phyloP scores from a whole-genome alignment of 2,329 filamentous ascomycete genomes.

The Fusarium sp. region DNA sequence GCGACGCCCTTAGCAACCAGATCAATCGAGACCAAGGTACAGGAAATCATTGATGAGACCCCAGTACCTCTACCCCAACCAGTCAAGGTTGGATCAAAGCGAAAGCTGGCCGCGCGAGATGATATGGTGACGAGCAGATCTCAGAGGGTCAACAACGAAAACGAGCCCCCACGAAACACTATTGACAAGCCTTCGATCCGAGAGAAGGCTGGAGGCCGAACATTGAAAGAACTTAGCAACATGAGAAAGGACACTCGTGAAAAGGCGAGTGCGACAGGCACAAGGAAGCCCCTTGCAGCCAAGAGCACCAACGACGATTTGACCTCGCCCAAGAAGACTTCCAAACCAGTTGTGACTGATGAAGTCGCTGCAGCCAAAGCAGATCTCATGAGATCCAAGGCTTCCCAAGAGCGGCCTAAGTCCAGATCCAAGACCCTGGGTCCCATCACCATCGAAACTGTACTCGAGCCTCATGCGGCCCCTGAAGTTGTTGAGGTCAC shows the following conservation, averaged over 20 bases:
- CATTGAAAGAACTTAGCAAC: slow-evolving; percentile 57
- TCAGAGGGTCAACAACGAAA: slow-evolving; percentile 42
- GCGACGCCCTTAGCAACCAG: background rate
- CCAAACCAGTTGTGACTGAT: slow-evolving; percentile 47
- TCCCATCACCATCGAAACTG: slow-evolving; percentile 33
- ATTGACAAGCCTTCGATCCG: slow-evolving; percentile 44
- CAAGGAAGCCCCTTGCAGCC: slow-evolving; percentile 60
- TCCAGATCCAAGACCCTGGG: slow-evolving; percentile 42
- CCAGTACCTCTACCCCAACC: slow-evolving; percentile 34
- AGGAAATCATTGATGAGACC: slow-evolving; percentile 6
- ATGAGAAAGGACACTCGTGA: slow-evolving; percentile 54
- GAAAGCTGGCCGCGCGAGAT: slow-evolving; percentile 65
- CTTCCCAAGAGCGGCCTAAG: slow-evolving; percentile 39
- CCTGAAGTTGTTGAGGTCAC: slow-evolving; percentile 24
- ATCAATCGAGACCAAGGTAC: slow-evolving; percentile 7
- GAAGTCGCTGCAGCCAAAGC: slow-evolving; percentile 53
- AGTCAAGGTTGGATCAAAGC: slow-evolving; percentile 63
- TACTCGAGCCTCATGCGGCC: slow-evolving; percentile 18
- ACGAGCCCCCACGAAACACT: slow-evolving; percentile 32
- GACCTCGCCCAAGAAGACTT: slow-evolving; percentile 64
- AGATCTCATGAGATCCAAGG: slow-evolving; percentile 45
- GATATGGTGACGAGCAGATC: slow-evolving; percentile 55
- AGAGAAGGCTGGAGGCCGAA: slow-evolving; percentile 52
- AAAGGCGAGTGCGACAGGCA: slow-evolving; percentile 42
- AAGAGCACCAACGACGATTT: slow-evolving; percentile 71